phyloP scores from a whole-genome alignment of 148 eudicot genomes.

The Fallopia convolvulus region DNA sequence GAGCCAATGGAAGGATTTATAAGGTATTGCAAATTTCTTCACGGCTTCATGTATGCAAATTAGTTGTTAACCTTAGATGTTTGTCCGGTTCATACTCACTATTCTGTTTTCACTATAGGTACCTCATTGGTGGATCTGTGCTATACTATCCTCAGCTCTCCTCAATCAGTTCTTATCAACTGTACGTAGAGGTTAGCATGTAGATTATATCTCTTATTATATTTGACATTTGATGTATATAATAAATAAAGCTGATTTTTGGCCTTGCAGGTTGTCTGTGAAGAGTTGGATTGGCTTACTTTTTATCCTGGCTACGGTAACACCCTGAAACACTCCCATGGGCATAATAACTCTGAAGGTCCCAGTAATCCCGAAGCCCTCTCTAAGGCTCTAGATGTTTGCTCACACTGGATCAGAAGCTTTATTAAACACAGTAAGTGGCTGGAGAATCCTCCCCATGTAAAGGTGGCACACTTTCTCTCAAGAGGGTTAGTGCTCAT shows the following conservation, averaged over 20 bases:
- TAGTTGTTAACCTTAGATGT: not conserved
- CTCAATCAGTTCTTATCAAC: conserved; percentile 91
- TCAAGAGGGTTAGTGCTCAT: conserved; percentile 62
- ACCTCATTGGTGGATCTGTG: conserved; percentile 85
- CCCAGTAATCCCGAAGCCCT: conserved; percentile 80
- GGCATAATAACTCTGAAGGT: conserved; percentile 46
- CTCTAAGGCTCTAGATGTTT: conserved; percentile 62
- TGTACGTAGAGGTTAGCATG: conserved; percentile 88
- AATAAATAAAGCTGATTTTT: conserved; percentile 10
- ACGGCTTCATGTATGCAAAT: not conserved
- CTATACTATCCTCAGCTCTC: conserved; percentile 94
- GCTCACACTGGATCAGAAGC: conserved; percentile 77
- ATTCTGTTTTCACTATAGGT: conserved; percentile 31
- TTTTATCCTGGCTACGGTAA: conserved; percentile 76
- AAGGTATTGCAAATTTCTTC: conserved; percentile 33
- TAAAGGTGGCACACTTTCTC: conserved; percentile 87
- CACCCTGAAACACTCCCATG: conserved; percentile 41
- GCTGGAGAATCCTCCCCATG: conserved; percentile 85
- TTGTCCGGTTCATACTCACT: not conserved
- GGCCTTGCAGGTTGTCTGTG: conserved; percentile 77
- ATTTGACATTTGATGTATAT: conserved; percentile 10
- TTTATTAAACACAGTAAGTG: conserved; percentile 89
- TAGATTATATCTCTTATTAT: conserved; percentile 9
- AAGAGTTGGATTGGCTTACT: conserved; percentile 97
- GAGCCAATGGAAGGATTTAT: conserved; percentile 74